These are phyloP conservation scores for Filobasidium floriforme DNA, from an alignment of 768 basidiomycete genomes.

Conservation along the genomic window DNA sequence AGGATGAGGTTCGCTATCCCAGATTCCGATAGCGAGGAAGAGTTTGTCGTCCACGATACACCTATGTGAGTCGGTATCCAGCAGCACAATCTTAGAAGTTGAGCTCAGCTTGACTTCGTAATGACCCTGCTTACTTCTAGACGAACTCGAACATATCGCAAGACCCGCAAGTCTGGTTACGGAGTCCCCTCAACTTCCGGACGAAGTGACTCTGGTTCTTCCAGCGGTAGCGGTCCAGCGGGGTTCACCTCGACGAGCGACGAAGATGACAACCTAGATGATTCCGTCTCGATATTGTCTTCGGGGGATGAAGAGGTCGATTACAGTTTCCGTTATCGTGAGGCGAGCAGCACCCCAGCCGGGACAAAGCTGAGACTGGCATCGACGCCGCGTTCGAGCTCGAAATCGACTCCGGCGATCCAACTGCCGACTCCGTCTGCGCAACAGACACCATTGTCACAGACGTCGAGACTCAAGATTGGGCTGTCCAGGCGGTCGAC, in stretches of 20 bases:
- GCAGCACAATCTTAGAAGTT: conserved; percentile 2
- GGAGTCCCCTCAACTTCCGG: not conserved
- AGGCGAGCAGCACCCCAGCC: not conserved
- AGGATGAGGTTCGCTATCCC: conserved; percentile 28
- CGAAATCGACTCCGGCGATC: no score
- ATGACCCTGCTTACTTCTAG: not conserved
- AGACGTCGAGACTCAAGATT: not conserved
- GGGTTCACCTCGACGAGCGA: not conserved
- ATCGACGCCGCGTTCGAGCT: no score
- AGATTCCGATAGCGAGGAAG: conserved; percentile 24
- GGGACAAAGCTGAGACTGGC: not conserved
- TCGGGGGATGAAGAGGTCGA: conserved; percentile 1
- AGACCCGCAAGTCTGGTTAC: conserved; percentile 16
- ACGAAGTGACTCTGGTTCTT: not conserved
- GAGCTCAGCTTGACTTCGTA: not conserved
- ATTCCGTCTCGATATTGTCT: conserved; percentile 16
- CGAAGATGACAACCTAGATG: not conserved
- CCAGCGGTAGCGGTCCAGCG: not conserved
- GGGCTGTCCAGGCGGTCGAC: not conserved
- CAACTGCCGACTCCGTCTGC: no score
- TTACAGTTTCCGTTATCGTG: not conserved
- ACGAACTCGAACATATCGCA: not conserved
- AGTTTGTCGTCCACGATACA: not conserved
- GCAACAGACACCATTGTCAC: not conserved
- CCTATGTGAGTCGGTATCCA: conserved; percentile 3